Evolutionary conservation across 805 yeast species (phyloP), one percentile per base, ranked within the genome.

Genomic region (Maudiozyma pseudohumilis): DNA sequence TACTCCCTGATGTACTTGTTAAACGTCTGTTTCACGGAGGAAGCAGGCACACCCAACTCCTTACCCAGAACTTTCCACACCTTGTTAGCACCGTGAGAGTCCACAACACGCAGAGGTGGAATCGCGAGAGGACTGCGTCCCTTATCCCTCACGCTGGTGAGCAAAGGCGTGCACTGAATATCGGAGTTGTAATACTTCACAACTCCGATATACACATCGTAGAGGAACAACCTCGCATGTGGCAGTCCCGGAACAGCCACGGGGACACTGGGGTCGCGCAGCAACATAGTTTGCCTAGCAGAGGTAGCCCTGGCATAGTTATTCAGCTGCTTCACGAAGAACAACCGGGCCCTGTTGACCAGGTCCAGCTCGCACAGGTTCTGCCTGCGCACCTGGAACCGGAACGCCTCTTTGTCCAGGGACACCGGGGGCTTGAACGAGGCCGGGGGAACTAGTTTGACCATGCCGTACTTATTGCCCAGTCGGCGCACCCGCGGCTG

Each of bases 331-430:
- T 70, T 75, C 32, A 63, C 61, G 59, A 81, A 82, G 46, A 75
- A 75, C 41, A 69, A 61, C 33, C 88, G 63, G 24, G 80, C 72
- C 43, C 94, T 63, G 40, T 78, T 77, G 6, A 70, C 54, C 13
- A 83, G 53, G 19, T 79, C 77, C 49, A 83, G 60, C 52, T 80
- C 85, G 47, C 74, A 70, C 38, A 83, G 50, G 33, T 68, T 71
- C 53, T 82, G 92, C n/a, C 77, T 53, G 38, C 94, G 58, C 7
- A 86, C 80, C 43, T 74, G 77, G 51, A 83, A 82, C 34, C 59
- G 66, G 56, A 82, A 81, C n/a, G 52, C 53, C 6, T 60, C 49
- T 32, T 65, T 62, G 34, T 80, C 66, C 16, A 81, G 60, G 38
- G 75, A 66, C 44, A 80, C 69, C 0, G 74, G 74, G 3, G 70